These are phyloP conservation scores for Colletotrichum caudatum DNA, from an alignment of 2,329 filamentous ascomycete genomes.

Conservation along the genomic window DNA sequence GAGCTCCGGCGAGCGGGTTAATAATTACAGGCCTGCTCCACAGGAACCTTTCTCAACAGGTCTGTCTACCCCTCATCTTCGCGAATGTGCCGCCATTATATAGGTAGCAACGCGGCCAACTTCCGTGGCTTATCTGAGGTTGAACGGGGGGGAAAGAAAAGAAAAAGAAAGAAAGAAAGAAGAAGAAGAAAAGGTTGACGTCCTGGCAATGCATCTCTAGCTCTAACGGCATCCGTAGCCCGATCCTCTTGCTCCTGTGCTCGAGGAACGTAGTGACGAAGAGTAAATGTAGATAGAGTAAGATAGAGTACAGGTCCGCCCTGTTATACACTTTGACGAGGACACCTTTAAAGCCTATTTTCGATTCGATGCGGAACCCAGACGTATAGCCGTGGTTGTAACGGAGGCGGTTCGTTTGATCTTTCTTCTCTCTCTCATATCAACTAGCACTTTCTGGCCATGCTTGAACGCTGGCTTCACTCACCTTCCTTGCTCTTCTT, in stretches of 20 bases:
- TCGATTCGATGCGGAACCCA: neutral
- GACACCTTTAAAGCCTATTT: neutral
- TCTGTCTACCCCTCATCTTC: slow-evolving; percentile 2
- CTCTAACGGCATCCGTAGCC: neutral
- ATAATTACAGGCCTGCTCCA: slow-evolving; percentile 4
- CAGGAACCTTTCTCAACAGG: slow-evolving; percentile 1
- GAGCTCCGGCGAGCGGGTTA: neutral
- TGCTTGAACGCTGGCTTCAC: neutral
- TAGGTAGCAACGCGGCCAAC: neutral
- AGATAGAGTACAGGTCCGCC: neutral
- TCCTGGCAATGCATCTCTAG: neutral
- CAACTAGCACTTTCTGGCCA: neutral
- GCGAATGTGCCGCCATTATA: slow-evolving; percentile 1
- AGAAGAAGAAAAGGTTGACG: neutral
- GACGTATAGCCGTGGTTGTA: neutral
- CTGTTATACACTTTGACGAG: neutral
- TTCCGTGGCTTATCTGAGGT: neutral
- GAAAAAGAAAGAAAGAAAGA: too few relatives aligned
- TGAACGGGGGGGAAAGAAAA: neutral
- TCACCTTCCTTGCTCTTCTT: neutral
- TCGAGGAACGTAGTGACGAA: too few relatives aligned
- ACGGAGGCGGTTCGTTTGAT: neutral
- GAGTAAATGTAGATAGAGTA: neutral
- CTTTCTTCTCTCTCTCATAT: too few relatives aligned
- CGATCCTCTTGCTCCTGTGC: neutral